Conservation (phyloP, 805 yeast genomes). For the Metschnikowia vanudenii region DNA sequence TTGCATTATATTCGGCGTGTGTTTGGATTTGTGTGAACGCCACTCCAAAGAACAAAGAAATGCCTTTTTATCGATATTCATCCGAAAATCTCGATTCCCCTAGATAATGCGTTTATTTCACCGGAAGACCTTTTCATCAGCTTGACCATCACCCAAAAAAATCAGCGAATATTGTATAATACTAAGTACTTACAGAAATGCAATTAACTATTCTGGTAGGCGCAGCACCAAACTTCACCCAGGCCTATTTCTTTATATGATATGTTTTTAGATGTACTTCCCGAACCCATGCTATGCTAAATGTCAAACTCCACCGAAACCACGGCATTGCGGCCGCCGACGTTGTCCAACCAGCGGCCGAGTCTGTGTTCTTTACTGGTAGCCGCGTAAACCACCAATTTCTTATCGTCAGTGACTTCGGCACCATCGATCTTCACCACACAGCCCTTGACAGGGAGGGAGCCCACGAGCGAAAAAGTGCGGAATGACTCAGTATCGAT, state of each 20-base stretch:
- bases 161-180: too few species aligned
- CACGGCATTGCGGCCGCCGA: conserved; percentile 69
- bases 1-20: too few species aligned
- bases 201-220: too few species aligned
- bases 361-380: conserved; percentile 82
- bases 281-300: conserved; percentile 15
- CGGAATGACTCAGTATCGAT: conserved; percentile 59
- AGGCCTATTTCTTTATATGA: not conserved
- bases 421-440: conserved; percentile 63
- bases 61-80: too few species aligned
- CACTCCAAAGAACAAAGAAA: too few species aligned
- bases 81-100: too few species aligned
- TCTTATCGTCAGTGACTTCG: conserved; percentile 46
- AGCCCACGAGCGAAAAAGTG: conserved; percentile 55
- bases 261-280: not conserved
- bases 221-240: too few species aligned
- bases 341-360: conserved; percentile 78
- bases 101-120: too few species aligned
- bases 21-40: too few species aligned
- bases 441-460: conserved; percentile 63
- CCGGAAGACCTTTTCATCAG: too few species aligned
- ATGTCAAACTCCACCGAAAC: conserved; percentile 34
- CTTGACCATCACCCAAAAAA: too few species aligned
- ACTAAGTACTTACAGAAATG: too few species aligned
- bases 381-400: conserved; percentile 55